Percentiles rank a stretch among this genome's conserved stretches.
Conservation (phyloP, 805 yeast genomes). For the Metschnikowia reukaufii region DNA sequence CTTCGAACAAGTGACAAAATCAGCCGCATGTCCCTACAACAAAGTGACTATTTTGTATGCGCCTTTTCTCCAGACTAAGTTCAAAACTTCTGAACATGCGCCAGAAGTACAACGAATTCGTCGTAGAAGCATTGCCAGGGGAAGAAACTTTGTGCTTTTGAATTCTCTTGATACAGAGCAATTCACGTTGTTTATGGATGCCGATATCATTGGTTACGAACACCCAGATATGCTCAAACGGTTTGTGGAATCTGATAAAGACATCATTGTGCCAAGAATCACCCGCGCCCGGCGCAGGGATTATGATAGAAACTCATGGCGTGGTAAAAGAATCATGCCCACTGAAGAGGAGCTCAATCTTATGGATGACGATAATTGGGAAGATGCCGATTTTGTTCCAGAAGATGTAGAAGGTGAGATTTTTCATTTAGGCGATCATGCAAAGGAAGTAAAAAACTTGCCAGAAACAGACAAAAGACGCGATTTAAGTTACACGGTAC, state of each 20-base stretch:
- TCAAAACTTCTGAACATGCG: conserved; percentile 12
- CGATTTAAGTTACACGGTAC: conserved; percentile 19
- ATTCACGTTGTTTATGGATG: conserved; percentile 38
- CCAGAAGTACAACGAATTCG: conserved; percentile 31
- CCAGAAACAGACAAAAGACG: conserved; percentile 7
- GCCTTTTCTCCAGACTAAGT: conserved; percentile 15
- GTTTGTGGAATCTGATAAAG: conserved; percentile 30
- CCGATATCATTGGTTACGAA: conserved; percentile 32
- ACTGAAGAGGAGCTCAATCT: conserved; percentile 15
- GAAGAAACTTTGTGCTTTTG: conserved; percentile 36
- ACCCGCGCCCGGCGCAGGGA: conserved; percentile 27
- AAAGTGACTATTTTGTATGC: conserved; percentile 18
- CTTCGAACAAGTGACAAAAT: conserved; percentile 16
- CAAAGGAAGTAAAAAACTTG: conserved; percentile 13
- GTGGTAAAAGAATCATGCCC: conserved; percentile 38
- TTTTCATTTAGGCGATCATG: conserved; percentile 29
- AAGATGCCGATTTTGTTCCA: conserved; percentile 34
- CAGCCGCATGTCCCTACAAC: conserved; percentile 6
- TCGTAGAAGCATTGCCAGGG: conserved; percentile 36
- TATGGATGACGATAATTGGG: conserved; percentile 24
- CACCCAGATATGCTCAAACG: conserved; percentile 25
- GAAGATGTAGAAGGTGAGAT: conserved; percentile 27
- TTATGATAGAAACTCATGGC: conserved; percentile 43
- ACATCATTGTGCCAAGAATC: conserved; percentile 40
- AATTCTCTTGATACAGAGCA: conserved; percentile 30